Evolutionary conservation across 1,139 yeast genomes (phyloP).

Genomic region (Meyerozyma athensensis): DNA sequence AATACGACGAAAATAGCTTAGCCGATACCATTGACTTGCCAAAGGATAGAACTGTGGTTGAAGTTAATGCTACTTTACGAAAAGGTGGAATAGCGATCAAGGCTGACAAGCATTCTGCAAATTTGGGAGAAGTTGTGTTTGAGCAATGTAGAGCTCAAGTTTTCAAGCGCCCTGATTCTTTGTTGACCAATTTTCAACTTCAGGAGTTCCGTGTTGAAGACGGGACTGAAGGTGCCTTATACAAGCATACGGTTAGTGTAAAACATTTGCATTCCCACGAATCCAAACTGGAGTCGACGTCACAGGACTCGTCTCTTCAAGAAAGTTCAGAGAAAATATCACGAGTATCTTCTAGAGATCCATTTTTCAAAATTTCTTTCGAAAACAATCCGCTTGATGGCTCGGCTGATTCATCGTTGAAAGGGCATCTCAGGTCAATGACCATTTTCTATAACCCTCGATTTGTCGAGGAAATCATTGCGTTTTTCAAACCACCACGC

Average conservation of each 20-base stretch:
- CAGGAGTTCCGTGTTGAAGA: conserved; percentile 85
- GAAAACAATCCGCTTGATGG: conserved; percentile 85
- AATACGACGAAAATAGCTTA: conserved; percentile 68
- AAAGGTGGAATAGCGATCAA: conserved; percentile 74
- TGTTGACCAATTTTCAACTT: conserved; percentile 64
- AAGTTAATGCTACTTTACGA: conserved; percentile 61
- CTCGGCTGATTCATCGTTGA: conserved; percentile 72
- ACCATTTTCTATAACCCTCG: conserved; percentile 82
- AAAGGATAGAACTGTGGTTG: conserved; percentile 63
- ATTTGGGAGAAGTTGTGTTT: conserved; percentile 72
- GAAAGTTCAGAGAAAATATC: conserved; percentile 7
- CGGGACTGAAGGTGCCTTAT: conserved; percentile 68
- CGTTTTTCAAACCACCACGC: conserved; percentile 83
- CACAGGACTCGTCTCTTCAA: conserved; percentile 11
- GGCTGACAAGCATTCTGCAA: conserved; percentile 30
- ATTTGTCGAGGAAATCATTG: conserved; percentile 69
- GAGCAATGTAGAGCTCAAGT: conserved; percentile 78
- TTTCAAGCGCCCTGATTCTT: conserved; percentile 76
- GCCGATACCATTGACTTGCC: conserved; percentile 62
- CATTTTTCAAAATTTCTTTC: conserved; percentile 77
- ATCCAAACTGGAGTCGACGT: conserved; percentile 4
- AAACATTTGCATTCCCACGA: conserved; percentile 47
- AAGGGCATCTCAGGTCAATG: conserved; percentile 78
- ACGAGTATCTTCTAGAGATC: conserved; percentile 26
- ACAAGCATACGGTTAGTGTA: conserved; percentile 85